Evolutionary conservation across 352 stramenopile species (phyloP).

Genomic region (Globisporangium iwayamae): DNA sequence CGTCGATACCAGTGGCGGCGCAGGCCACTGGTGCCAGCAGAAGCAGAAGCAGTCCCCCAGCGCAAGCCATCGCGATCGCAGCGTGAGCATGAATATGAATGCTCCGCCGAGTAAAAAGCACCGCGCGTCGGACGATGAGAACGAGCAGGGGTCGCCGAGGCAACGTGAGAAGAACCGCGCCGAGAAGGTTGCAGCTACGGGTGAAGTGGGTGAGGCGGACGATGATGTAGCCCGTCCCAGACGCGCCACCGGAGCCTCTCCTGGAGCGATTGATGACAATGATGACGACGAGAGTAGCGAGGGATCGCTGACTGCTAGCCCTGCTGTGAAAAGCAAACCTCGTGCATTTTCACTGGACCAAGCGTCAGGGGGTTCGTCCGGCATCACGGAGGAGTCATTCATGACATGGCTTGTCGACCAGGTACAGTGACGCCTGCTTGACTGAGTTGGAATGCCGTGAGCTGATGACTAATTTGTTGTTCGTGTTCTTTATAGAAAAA

Average conservation of each 20-base stretch:
- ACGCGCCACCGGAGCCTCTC: background rate
- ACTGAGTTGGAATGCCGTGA: background rate
- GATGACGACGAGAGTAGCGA: slow-evolving; percentile 16
- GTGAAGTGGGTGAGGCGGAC: background rate
- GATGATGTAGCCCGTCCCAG: slow-evolving; percentile 5
- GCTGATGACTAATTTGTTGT: background rate
- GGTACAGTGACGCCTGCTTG: slow-evolving; percentile 6
- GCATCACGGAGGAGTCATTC: slow-evolving; percentile 76
- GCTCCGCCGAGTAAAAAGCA: slow-evolving; percentile 77
- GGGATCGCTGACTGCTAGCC: background rate
- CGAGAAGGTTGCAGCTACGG: background rate
- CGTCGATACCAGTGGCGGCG: background rate
- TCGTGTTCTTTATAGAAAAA: slow-evolving; percentile 36
- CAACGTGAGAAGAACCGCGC: slow-evolving; percentile 7
- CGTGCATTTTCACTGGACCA: background rate
- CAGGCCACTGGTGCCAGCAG: slow-evolving; percentile 4
- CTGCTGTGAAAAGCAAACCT: background rate
- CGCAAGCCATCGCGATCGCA: slow-evolving; percentile 43
- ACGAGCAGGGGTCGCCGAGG: slow-evolving; percentile 31
- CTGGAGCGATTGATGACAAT: slow-evolving; percentile 1
- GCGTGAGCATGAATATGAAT: slow-evolving; percentile 68
- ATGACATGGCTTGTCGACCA: slow-evolving; percentile 71
- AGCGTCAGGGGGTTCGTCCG: slow-evolving; percentile 24
- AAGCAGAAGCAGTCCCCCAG: slow-evolving; percentile 13
- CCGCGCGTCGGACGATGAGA: slow-evolving; percentile 70